phyloP scores from a whole-genome alignment of 768 basidiomycete species.

The Mycena crocata region DNA sequence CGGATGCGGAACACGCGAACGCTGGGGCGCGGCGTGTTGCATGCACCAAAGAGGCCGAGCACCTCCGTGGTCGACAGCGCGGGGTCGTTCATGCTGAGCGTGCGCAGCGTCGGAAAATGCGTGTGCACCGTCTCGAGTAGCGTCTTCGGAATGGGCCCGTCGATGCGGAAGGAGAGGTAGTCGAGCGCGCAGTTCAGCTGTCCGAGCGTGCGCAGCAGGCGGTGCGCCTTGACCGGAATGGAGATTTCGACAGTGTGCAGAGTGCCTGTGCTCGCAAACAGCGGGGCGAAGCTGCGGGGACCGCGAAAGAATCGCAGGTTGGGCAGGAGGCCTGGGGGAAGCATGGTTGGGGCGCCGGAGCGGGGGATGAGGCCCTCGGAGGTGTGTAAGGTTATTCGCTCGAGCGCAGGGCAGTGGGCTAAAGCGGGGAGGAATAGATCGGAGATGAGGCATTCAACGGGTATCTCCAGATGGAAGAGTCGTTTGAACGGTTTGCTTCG shows the following conservation, averaged over 20 bases:
- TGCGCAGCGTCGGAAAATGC: constrained; percentile 21
- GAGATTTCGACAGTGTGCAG: constrained; percentile 27
- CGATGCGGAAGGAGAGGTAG: constrained; percentile 33
- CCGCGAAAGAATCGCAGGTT: constrained; percentile 29
- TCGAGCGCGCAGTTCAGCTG: constrained; percentile 14
- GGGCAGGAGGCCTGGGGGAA: constrained; percentile 16
- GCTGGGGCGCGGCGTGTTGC: not conserved
- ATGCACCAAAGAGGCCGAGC: constrained; percentile 7
- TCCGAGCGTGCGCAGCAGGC: constrained; percentile 25
- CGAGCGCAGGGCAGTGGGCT: constrained; percentile 22
- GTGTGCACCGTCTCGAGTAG: constrained; percentile 21
- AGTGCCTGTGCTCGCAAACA: constrained; percentile 18
- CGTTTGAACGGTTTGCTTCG: constrained; percentile 17
- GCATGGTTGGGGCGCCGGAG: not conserved
- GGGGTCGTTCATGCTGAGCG: constrained; percentile 32
- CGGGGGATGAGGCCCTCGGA: constrained; percentile 10
- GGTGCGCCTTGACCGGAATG: constrained; percentile 19
- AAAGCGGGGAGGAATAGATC: constrained; percentile 17
- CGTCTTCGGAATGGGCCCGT: constrained; percentile 14
- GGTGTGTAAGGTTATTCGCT: constrained; percentile 28
- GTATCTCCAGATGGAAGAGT: constrained; percentile 20
- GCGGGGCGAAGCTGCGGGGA: constrained; percentile 26
- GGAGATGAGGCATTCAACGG: constrained; percentile 17
- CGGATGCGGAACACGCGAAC: constrained; percentile 26
- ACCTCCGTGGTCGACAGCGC: not conserved